phyloP scores from a whole-genome alignment of 2,329 filamentous ascomycete species.

The Ophiostoma ips region DNA sequence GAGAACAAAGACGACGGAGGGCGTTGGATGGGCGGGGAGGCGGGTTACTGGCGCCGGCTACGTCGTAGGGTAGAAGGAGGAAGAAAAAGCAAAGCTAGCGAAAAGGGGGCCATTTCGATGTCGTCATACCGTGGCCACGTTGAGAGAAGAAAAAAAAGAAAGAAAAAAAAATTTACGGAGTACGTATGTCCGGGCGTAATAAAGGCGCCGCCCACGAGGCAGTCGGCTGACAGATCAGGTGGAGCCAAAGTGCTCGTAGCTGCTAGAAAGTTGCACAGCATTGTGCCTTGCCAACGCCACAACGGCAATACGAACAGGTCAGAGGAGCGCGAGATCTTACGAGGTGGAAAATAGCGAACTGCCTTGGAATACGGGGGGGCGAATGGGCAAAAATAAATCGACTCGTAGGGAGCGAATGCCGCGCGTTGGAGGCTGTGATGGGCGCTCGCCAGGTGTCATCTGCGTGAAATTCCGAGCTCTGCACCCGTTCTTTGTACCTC shows the following conservation, averaged over 20 bases:
- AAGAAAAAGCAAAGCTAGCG: neutral
- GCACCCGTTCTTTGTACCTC: too few species aligned
- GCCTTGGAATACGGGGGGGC: too few species aligned
- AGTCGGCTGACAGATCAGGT: slow-evolving; percentile 2
- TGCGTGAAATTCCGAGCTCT: too few species aligned
- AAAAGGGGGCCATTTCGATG: slow-evolving; percentile 3
- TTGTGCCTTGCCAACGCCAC: neutral
- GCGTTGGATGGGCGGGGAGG: slow-evolving; percentile 6
- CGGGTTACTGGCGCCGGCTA: slow-evolving; percentile 5
- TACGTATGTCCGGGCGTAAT: neutral
- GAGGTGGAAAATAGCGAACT: neutral
- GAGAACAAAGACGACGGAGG: neutral
- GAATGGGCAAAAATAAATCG: too few species aligned
- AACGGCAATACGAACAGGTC: neutral
- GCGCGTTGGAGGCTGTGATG: too few species aligned
- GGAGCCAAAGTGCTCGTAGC: neutral
- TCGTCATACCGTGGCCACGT: slow-evolving; percentile 5
- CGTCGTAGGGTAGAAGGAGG: neutral
- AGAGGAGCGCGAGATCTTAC: neutral
- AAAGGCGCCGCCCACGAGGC: neutral
- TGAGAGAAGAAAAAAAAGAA: too few species aligned
- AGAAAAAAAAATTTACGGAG: too few species aligned
- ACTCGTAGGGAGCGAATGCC: too few species aligned
- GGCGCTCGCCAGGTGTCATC: too few species aligned
- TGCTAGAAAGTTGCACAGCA: neutral